Base-by-base conservation (phyloP, 2,329 filamentous ascomycete species). In the Chrysosporium queenslandicum region DNA sequence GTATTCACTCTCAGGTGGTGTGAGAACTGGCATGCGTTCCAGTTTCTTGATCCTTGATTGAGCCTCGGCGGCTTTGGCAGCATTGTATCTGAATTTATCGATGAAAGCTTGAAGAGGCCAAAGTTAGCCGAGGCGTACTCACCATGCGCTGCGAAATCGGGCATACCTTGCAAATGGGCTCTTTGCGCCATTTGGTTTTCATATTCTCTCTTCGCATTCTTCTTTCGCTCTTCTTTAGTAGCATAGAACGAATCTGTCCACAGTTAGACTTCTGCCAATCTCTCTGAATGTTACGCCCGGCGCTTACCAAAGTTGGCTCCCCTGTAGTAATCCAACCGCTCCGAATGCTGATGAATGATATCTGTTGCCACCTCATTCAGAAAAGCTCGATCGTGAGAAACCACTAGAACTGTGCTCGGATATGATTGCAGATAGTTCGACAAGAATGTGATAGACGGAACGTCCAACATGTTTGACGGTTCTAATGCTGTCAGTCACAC, bases 401-500 rank as follows among this genome's bases (percentile, higher is more conserved):
- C 92, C 50, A 98, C 91, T 12, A 98, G 77, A 25, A 98, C 83
- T 1, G 92, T 97, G 70, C 88, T 95, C 36, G 91, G 91, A 66
- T 98, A 98, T 46, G 76, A 77, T 69, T 96, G 90, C 7, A 98
- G 84, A 66, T 98, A 98, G 64, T 90, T 91, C 45, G 91, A 86
- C 67, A 98, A 79, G 80, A 97, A 98, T 53, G 92, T 94, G 66
- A 98, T 97, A 21, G 92, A 97, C n/a, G 92, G 92, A 53, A 98
- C 92, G 72, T 97, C 92, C 87, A 98, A 89, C 91, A 97, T 97
- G 82, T 97, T 97, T 52, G 91, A 97, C 73, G 92, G 92, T 82
- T 98, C 92, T 75, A 53, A 53, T 45, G 49, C 42, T 43, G 56
- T 64, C 46, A 66, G 62, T 29, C 51, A 42, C 18, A 42, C 1